Conservation (phyloP, 768 basidiomycete genomes). For the Tricholoma sp. region DNA sequence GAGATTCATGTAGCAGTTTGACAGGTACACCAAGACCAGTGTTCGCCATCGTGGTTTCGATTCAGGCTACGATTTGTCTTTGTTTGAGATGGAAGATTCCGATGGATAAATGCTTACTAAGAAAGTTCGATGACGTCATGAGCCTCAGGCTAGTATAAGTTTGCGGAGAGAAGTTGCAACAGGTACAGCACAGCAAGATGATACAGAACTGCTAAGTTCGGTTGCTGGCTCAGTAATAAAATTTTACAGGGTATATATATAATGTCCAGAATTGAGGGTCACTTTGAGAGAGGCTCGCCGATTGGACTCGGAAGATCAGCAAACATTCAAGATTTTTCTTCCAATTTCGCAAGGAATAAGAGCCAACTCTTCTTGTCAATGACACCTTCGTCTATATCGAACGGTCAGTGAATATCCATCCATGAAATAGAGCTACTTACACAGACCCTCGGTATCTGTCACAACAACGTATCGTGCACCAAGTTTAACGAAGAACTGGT, state of each 20-base stretch:
- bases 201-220: too few species aligned
- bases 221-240: too few species aligned
- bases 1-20: conserved; percentile 92
- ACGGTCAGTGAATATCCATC: neutral
- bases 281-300: too few species aligned
- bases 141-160: too few species aligned
- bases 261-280: neutral
- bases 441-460: conserved; percentile 76
- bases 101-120: too few species aligned
- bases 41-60: conserved; percentile 37
- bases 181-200: too few species aligned
- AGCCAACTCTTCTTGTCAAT: conserved; percentile 96
- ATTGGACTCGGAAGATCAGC: too few species aligned
- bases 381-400: conserved; percentile 69
- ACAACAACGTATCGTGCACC: conserved; percentile 89
- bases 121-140: too few species aligned
- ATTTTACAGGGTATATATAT: too few species aligned
- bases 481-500: conserved; percentile 91
- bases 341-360: conserved; percentile 73
- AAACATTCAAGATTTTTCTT: conserved; percentile 40
- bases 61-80: neutral
- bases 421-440: conserved; percentile 35
- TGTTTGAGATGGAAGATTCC: neutral
- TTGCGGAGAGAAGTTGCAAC: too few species aligned
- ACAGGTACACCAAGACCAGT: conserved; percentile 90